Evolutionary conservation across 192 early-diverging fungal genomes (phyloP), one percentile per base, ranked within the genome.

Genomic region (Rhizophlyctis rosea): DNA sequence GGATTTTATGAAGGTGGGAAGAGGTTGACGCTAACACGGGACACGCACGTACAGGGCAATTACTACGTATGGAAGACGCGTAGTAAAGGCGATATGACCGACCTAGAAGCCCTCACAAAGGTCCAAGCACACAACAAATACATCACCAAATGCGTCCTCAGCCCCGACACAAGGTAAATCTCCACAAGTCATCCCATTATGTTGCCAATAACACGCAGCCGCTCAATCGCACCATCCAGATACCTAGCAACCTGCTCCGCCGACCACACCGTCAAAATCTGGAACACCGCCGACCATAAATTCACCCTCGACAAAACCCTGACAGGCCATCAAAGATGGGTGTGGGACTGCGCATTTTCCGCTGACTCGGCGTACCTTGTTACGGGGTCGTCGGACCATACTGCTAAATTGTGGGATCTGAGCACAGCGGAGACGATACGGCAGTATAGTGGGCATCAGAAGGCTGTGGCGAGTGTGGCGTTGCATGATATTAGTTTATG

Each of bases 361-460:
- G 92, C 91, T 0, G 92, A 95, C 62, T 95, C 92, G 16, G 92
- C 91, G 13, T 93, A 93, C 68, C 71, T 95, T 21, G 90, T 95
- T 0, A 92, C 91, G 21, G 91, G 86, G 2, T 92, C 90, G 2
- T 91, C 90, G 4, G 92, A 94, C 67, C 88, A 92, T 70, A 79
- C 84, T 4, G 91, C 92, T 4, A 61, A 88, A 23, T 61, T 94
- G 28, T 94, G 92, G 92, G 90, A 94, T 60, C 68, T 94, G 24
- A 65, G 82, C 0, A 76, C 85, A 1, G 88, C 87, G 23, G 88
- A 91, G 50, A 90, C 89, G 1, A 88, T 91, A 51, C 82, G 89
- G 24, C 87, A 92, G 57, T 94, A 92, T 73, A 91, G 89, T 69
- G 92, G 92, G 11, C 92, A 94, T 60, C 88, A 91, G 59, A 94